Percentiles rank a stretch among this genome's conserved stretches.
Evolutionary conservation across 345 rosid species (phyloP).

Genomic region (Euphorbia peplus): DNA sequence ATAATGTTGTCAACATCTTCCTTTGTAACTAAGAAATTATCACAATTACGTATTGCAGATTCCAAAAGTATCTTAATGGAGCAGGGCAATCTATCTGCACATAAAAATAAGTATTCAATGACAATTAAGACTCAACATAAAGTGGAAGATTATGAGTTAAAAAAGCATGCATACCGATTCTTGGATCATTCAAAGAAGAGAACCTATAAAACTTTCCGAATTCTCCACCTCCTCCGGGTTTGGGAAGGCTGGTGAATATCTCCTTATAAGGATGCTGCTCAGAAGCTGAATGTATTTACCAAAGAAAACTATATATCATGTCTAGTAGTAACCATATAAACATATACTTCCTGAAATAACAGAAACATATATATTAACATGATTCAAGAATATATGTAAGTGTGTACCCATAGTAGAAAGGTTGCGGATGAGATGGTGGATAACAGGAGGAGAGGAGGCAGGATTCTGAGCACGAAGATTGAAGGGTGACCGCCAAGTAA

Average conservation of each 20-base stretch:
- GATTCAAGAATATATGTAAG: not conserved
- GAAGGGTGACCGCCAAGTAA: slow-evolving; percentile 54
- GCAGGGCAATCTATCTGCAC: slow-evolving; percentile 77
- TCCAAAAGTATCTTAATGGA: slow-evolving; percentile 90
- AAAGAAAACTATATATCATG: not conserved
- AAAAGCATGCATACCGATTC: slow-evolving; percentile 71
- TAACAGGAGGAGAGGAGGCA: slow-evolving; percentile 51
- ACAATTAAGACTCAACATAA: not conserved
- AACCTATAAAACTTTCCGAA: slow-evolving; percentile 91
- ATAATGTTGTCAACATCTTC: slow-evolving; percentile 94
- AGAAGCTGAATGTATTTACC: slow-evolving; percentile 51
- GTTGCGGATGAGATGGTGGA: slow-evolving; percentile 56
- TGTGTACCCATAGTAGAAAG: slow-evolving; percentile 88
- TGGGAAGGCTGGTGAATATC: slow-evolving; percentile 73
- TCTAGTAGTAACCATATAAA: too few species aligned
- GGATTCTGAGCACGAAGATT: slow-evolving; percentile 63
- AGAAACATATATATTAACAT: not conserved
- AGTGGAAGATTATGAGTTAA: not conserved
- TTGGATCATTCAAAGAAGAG: slow-evolving; percentile 83
- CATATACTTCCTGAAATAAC: not conserved
- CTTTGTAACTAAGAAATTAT: slow-evolving; percentile 89
- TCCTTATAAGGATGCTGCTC: slow-evolving; percentile 77
- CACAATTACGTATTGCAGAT: slow-evolving; percentile 95
- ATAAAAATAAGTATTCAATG: not conserved
- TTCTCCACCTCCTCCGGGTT: slow-evolving; percentile 93